A percentile compares a stretch with the other conserved stretches of the same genome.
phyloP scores from a whole-genome alignment of 805 yeast species.

The Pichia kluyveri region DNA sequence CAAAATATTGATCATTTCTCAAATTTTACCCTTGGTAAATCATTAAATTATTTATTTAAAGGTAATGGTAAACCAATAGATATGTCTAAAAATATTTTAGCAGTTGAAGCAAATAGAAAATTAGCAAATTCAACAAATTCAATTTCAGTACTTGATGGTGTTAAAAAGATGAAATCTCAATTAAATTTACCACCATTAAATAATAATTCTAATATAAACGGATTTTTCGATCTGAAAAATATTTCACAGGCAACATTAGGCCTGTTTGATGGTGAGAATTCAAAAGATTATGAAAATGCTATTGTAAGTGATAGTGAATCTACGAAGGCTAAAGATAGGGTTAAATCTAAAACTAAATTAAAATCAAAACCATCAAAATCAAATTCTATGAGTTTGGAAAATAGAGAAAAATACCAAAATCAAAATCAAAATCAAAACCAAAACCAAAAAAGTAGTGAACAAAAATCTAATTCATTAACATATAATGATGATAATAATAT shows the following conservation, averaged over 20 bases:
- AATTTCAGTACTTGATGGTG: neutral
- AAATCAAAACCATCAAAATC: neutral
- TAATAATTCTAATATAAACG: neutral
- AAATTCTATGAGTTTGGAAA: too few relatives aligned
- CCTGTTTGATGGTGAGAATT: neutral
- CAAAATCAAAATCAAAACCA: too few relatives aligned
- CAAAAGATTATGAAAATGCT: neutral
- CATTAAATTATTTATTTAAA: slow-evolving; percentile 36
- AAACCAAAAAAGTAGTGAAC: too few relatives aligned
- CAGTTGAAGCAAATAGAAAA: slow-evolving; percentile 5
- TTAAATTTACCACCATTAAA: neutral
- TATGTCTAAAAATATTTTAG: slow-evolving; percentile 17
- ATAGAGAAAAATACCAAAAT: too few relatives aligned
- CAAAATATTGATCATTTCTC: slow-evolving; percentile 22
- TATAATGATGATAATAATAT: slow-evolving; percentile 3
- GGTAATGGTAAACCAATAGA: slow-evolving; percentile 39
- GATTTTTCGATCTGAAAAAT: neutral
- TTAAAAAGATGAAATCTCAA: slow-evolving; percentile 2
- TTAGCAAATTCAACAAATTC: slow-evolving; percentile 1
- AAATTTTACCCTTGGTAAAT: slow-evolving; percentile 20
- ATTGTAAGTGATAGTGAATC: neutral
- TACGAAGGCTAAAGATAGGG: neutral
- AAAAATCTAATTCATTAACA: neutral
- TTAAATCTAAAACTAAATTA: too few relatives aligned
- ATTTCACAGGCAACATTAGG: neutral